Base-by-base conservation (phyloP, 805 yeast species). In the Zygoascus bituminiphila region DNA sequence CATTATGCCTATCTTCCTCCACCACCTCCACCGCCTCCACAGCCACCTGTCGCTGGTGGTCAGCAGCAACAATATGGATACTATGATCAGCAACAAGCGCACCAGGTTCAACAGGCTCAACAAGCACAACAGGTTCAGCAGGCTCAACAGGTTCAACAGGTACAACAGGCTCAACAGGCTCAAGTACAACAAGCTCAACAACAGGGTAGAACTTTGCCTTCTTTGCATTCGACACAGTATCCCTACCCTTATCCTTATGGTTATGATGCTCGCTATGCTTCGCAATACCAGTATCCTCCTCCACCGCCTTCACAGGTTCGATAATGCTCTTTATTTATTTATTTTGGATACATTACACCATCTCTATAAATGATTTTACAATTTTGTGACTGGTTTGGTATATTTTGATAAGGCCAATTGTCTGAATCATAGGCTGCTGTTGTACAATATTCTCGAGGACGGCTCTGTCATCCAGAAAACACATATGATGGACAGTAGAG, bases 91-190 rank as follows among this genome's bases (percentile, higher is more conserved):
- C 45, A 36, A 36, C 33, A 29, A 12, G 29, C 29, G 7, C 29
- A 25, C 7, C 29, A 25, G 29, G 29, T 12, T n/a, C 38, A 12
- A 19, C 44, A 21, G 37, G 42, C 14, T 46, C 39, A 10, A 54
- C n/a, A 25, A 50, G 42, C n/a, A 17, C 54, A 51, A 20, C 54
- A 45, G 42, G 50, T 37, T 12, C 42, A 24, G 33, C 47, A 42
- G 25, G 45, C 20, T 10, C 57, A 49, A 10, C 50, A 46, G 23
- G 29, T 15, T 20, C 45, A 39, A n/a, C 46, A 45, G 10, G n/a
- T 10, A 7, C 52, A 40, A 19, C 51, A 45, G 37, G 49, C 41
- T 10, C 48, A 45, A 44, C 44, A 39, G 19, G 42, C 5, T 17
- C 52, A 40, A 29, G 26, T 12, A 21, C 49, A 38, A 26, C 53